phyloP scores from a whole-genome alignment of 2,329 filamentous ascomycete species.

The Colletotrichum lindemuthianum region DNA sequence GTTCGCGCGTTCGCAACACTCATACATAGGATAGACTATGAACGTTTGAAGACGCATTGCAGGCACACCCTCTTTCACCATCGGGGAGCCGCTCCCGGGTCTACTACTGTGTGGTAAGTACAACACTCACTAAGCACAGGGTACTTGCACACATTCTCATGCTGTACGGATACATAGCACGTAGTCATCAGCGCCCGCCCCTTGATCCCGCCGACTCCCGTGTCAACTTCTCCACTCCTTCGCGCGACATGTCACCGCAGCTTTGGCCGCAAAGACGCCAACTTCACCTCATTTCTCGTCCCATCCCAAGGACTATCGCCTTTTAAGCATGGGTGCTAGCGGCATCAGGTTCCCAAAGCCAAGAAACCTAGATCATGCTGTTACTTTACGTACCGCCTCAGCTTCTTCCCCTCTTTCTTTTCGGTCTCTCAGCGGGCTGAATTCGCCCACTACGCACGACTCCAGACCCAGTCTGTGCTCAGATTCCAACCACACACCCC shows the following conservation, averaged over 20 bases:
- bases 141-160: too few species aligned
- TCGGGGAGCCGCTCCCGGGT: too few species aligned
- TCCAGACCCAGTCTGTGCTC: slow-evolving; percentile 31
- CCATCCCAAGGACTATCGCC: slow-evolving; percentile 27
- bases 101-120: too few species aligned
- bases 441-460: slow-evolving; percentile 9
- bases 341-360: slow-evolving; percentile 31
- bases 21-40: too few species aligned
- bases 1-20: too few species aligned
- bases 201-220: slow-evolving; percentile 28
- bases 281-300: slow-evolving; percentile 34
- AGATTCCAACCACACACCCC: slow-evolving; percentile 29
- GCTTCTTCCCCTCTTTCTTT: background rate
- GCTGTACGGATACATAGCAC: too few species aligned
- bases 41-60: too few species aligned
- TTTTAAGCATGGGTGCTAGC: slow-evolving; percentile 31
- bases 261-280: slow-evolving; percentile 12
- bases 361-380: slow-evolving; percentile 34
- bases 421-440: too few species aligned
- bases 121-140: too few species aligned
- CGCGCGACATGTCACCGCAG: slow-evolving; percentile 24
- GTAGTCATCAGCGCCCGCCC: slow-evolving; percentile 2
- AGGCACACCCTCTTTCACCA: too few species aligned
- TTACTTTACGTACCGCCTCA: background rate
- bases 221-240: slow-evolving; percentile 17